Percentiles rank a stretch among this genome's conserved stretches.
phyloP scores from a whole-genome alignment of 352 stramenopile species.

The Phytopythium cucurbitacearum region DNA sequence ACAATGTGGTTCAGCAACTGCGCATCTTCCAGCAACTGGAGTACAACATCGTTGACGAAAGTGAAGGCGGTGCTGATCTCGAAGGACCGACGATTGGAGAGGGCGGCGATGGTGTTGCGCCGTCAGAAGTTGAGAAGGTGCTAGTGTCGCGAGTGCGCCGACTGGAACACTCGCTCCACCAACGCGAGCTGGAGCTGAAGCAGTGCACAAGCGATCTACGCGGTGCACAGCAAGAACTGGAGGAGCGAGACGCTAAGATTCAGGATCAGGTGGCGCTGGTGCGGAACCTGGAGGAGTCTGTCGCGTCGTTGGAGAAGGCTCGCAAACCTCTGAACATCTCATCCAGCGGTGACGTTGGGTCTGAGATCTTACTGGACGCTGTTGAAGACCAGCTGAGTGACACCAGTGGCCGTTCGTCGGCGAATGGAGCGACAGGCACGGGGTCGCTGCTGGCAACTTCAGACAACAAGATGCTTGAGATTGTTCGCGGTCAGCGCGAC shows the following conservation, averaged over 20 bases:
- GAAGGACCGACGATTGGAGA: slow-evolving; percentile 3
- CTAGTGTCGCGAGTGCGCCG: slow-evolving; percentile 62
- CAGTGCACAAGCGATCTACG: slow-evolving; percentile 23
- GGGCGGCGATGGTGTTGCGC: slow-evolving; percentile 17
- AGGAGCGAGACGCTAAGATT: slow-evolving; percentile 32
- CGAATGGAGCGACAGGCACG: slow-evolving; percentile 13
- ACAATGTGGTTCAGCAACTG: slow-evolving; percentile 88
- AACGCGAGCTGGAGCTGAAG: slow-evolving; percentile 48
- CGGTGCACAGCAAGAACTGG: slow-evolving; percentile 19
- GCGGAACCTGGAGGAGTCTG: slow-evolving; percentile 59
- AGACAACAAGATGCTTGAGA: slow-evolving; percentile 83
- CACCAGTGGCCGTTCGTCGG: slow-evolving; percentile 1
- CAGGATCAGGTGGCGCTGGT: slow-evolving; percentile 47
- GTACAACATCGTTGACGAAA: slow-evolving; percentile 77
- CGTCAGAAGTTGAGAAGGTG: slow-evolving; percentile 53
- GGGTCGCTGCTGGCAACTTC: slow-evolving; percentile 4
- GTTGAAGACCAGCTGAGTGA: slow-evolving; percentile 50
- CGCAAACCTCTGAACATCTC: slow-evolving; percentile 5
- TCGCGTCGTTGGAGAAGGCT: slow-evolving; percentile 54
- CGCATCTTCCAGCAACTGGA: slow-evolving; percentile 92
- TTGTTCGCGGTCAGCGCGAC: slow-evolving; percentile 76
- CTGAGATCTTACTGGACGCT: slow-evolving; percentile 68
- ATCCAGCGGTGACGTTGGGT: slow-evolving; percentile 35
- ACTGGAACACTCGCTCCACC: slow-evolving; percentile 63
- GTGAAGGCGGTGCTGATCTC: slow-evolving; percentile 28